phyloP scores from a whole-genome alignment of 2,329 filamentous ascomycete genomes.

The Chrysosporium keratinophilum region DNA sequence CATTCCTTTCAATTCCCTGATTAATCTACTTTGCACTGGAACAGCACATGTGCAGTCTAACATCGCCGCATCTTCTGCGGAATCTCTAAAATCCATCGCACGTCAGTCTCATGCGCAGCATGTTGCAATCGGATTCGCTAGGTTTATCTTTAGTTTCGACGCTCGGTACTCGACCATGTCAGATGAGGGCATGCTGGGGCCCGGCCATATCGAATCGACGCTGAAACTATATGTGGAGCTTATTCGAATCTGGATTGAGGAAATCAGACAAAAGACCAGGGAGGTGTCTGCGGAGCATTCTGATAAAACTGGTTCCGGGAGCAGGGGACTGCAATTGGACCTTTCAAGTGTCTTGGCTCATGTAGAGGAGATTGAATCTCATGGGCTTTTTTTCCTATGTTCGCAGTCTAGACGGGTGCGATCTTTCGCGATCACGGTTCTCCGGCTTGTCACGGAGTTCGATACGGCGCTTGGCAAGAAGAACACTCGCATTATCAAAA shows the following conservation, averaged over 20 bases:
- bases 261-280: constrained; percentile 76
- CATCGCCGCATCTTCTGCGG: constrained; percentile 83
- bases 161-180: constrained; percentile 96
- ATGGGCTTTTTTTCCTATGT: constrained; percentile 92
- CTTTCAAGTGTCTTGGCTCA: constrained; percentile 81
- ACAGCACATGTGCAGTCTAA: constrained; percentile 90
- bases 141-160: constrained; percentile 98
- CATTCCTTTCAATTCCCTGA: constrained; percentile 83
- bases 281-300: constrained; percentile 56
- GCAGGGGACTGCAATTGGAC: constrained; percentile 66
- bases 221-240: constrained; percentile 86
- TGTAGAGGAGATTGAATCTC: constrained; percentile 92
- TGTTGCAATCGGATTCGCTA: constrained; percentile 90
- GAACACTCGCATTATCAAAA: constrained; percentile 73
- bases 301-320: constrained; percentile 56
- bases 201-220: constrained; percentile 89
- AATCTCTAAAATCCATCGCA: constrained; percentile 90
- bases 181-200: constrained; percentile 89
- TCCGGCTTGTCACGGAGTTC: constrained; percentile 87
- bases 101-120: constrained; percentile 86
- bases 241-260: constrained; percentile 93
- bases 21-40: constrained; percentile 90
- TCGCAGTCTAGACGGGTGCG: constrained; percentile 87
- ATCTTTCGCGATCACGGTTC: constrained; percentile 80
- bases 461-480: constrained; percentile 77